Evolutionary conservation across 805 yeast genomes (phyloP), one percentile per base, ranked within the genome.

Genomic region (Grigorovia transvaalensis): DNA sequence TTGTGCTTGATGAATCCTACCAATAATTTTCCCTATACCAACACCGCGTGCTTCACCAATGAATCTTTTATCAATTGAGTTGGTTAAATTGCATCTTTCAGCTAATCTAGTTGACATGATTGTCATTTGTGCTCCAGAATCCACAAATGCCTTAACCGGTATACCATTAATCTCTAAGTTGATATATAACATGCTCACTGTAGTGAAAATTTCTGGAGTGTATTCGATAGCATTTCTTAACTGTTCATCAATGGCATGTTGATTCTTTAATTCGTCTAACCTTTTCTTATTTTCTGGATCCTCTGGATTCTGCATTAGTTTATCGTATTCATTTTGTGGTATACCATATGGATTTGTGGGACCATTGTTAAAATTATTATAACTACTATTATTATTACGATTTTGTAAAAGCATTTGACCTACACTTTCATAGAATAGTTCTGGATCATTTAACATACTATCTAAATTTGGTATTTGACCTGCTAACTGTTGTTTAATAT

Each of bases 41-140:
- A 93, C 97, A 46, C 99, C 99, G 51, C 80, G 73, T 1, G 96
- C 97, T 61, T 81, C 81, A 20, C 96, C 96, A 45, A 73, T 73
- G 64, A 82, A 88, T 54, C 96, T 74, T 54, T 71, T 80, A 65
- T 93, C 99, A 6, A 93, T 80, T 51, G 89, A 70, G 57, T 84
- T 80, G 27, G 80, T 69, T 27, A 93, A 70, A 1, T 85, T 85
- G 53, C 90, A 79, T 47, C 73, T 71, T 55, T 84, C 85, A 0
- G 96, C 96, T 56, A 90, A 73, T 44, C 73, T 71, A 1, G 95
- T 85, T 35, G 89, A 81, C 62, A 93, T 80, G 44, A 93, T 83
- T 0, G 99, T 89, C 30, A 80, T 73, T 66, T 89, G 96, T 0
- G 99, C 98, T 2, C 99, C 99, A 0, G 97, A 81, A 65, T 93